A percentile compares a stretch with the other conserved stretches of the same genome.
Evolutionary conservation across 73 alveolate species (phyloP).

Genomic region (Blepharisma japonicum): DNA sequence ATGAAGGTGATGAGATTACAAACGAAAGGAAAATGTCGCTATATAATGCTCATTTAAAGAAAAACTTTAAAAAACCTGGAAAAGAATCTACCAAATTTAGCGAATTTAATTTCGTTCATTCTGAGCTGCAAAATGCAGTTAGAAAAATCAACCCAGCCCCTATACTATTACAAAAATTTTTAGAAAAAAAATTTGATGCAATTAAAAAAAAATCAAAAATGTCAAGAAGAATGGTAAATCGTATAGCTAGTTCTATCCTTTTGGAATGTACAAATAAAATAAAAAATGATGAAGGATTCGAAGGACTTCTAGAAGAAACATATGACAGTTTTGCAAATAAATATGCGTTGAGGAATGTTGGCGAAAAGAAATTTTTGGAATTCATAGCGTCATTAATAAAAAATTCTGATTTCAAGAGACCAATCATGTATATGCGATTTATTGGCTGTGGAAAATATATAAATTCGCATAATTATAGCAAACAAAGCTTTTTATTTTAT

Average conservation of each 20-base stretch:
- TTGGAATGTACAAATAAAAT: neutral
- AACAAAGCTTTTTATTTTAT: slow-evolving; percentile 5
- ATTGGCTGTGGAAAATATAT: neutral
- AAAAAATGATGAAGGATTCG: slow-evolving; percentile 1
- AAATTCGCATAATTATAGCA: neutral
- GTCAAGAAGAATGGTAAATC: neutral
- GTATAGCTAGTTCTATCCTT: neutral
- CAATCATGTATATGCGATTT: neutral
- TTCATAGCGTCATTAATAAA: neutral
- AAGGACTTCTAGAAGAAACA: neutral
- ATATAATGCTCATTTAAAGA: too few species aligned
- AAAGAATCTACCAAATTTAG: neutral
- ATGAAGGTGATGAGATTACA: too few species aligned
- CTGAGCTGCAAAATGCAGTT: neutral
- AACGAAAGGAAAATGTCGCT: too few species aligned
- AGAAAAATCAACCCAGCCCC: slow-evolving; percentile 13
- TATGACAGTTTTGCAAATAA: neutral
- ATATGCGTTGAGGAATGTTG: neutral
- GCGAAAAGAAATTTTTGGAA: slow-evolving; percentile 18
- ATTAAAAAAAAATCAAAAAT: too few species aligned
- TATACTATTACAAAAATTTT: neutral
- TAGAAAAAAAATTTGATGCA: neutral
- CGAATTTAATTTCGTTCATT: neutral
- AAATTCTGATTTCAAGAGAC: neutral
- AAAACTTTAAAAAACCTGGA: neutral